phyloP scores from a whole-genome alignment of 2,329 filamentous ascomycete genomes.

The Fusarium armeniacum region DNA sequence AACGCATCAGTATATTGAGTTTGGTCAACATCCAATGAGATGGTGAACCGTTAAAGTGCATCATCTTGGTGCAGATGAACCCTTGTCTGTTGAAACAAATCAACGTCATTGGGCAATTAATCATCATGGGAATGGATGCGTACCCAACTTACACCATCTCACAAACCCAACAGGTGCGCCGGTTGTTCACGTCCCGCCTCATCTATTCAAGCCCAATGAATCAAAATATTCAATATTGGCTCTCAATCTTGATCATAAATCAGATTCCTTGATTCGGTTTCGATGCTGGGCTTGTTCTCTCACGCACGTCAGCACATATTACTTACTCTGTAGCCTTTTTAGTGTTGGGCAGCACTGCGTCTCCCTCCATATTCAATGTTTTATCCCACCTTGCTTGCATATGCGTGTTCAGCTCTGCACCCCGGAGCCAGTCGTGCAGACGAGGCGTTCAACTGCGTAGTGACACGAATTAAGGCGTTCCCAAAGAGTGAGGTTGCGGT shows the following conservation, averaged over 20 bases:
- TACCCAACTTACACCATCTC: constrained; percentile 37
- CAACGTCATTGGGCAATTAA: constrained; percentile 29
- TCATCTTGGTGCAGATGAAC: constrained; percentile 12
- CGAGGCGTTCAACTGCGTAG: constrained; percentile 31
- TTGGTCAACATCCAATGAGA: constrained; percentile 32
- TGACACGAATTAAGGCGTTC: constrained; percentile 18
- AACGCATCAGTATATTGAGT: constrained; percentile 7
- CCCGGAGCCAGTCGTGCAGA: constrained; percentile 41
- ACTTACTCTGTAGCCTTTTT: constrained; percentile 17
- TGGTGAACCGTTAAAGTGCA: constrained; percentile 15
- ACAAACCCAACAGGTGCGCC: constrained; percentile 10
- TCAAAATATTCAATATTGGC: not conserved
- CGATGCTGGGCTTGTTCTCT: constrained; percentile 12
- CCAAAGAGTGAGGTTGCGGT: constrained; percentile 20
- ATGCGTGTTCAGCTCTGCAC: constrained; percentile 30
- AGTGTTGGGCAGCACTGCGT: constrained; percentile 50
- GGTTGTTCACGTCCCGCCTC: constrained; percentile 13
- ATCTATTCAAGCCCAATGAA: constrained; percentile 11
- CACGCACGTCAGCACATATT: constrained; percentile 37
- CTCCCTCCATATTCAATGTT: constrained; percentile 23
- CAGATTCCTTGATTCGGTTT: constrained; percentile 2
- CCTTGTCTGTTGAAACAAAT: constrained; percentile 17
- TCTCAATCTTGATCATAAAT: constrained; percentile 14
- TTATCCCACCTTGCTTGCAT: constrained; percentile 25
- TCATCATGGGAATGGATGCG: constrained; percentile 8